A percentile compares a stretch with the other conserved stretches of the same genome.
phyloP scores from a whole-genome alignment of 805 yeast species.

The Starmerella kuoi region DNA sequence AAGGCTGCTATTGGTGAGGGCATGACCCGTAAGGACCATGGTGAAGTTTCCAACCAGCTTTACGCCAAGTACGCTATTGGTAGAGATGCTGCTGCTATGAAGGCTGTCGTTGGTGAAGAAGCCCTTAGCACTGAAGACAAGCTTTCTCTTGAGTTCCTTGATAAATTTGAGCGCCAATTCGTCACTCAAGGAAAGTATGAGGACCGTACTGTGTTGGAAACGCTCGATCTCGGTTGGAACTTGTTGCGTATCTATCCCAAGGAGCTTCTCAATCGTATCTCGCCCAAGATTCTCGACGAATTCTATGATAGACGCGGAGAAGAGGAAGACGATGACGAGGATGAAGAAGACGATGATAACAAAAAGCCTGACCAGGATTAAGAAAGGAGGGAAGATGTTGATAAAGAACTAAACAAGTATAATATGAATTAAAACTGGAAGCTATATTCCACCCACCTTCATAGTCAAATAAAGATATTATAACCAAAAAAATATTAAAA shows the following conservation, averaged over 20 bases:
- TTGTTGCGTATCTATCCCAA: constrained; percentile 96
- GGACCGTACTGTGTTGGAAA: constrained; percentile 85
- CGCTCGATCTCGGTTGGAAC: constrained; percentile 96
- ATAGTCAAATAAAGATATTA: no score
- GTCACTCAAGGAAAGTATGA: constrained; percentile 96
- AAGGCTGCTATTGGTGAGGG: constrained; percentile 99
- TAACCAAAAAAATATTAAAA: no score
- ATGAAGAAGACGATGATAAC: constrained; percentile 29
- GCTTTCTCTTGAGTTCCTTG: constrained; percentile 91
- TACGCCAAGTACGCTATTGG: constrained; percentile 99
- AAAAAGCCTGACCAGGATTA: constrained; percentile 1
- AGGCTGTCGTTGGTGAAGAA: constrained; percentile 99
- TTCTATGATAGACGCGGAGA: constrained; percentile 54
- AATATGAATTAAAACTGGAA: no score
- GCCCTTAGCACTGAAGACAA: constrained; percentile 96
- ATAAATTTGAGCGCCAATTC: constrained; percentile 92
- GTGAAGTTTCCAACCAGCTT: constrained; percentile 97
- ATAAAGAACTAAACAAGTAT: no score
- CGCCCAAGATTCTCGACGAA: constrained; percentile 91
- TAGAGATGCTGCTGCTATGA: constrained; percentile 99
- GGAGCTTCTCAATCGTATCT: constrained; percentile 95
- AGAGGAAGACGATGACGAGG: constrained; percentile 37
- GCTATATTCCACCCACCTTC: no score
- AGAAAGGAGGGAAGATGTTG: not conserved
- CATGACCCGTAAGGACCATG: constrained; percentile 98